phyloP scores from a whole-genome alignment of 768 basidiomycete genomes.

The Gyrodon lividus region DNA sequence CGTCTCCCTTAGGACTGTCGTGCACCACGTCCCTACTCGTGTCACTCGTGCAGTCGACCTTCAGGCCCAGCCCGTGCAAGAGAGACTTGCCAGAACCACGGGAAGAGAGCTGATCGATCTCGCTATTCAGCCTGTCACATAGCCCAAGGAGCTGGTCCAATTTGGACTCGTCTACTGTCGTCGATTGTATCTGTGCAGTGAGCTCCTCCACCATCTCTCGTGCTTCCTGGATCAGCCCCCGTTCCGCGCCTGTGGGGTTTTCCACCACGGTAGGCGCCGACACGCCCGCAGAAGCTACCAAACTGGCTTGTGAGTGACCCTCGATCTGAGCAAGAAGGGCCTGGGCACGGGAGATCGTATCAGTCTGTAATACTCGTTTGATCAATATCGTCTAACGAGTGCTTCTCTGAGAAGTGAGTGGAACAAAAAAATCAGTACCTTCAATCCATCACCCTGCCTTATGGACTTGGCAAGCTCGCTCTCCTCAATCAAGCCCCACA shows the following conservation, averaged over 20 bases:
- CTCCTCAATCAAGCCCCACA: constrained; percentile 86
- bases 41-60: constrained; percentile 29
- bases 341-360: constrained; percentile 36
- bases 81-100: constrained; percentile 39
- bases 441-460: constrained; percentile 45
- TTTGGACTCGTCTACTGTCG: constrained; percentile 50
- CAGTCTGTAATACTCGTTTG: constrained; percentile 2
- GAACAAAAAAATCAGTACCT: constrained; percentile 37
- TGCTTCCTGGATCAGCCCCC: constrained; percentile 49
- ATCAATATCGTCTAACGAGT: too few relatives aligned
- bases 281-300: constrained; percentile 1
- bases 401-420: neutral
- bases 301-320: constrained; percentile 3
- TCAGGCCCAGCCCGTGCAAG: constrained; percentile 46
- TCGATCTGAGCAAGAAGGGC: constrained; percentile 41
- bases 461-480: constrained; percentile 78
- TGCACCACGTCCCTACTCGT: constrained; percentile 32
- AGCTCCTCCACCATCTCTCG: constrained; percentile 54
- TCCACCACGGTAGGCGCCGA: constrained; percentile 5
- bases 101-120: constrained; percentile 50
- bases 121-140: constrained; percentile 66
- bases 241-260: constrained; percentile 3
- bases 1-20: neutral
- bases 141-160: constrained; percentile 68
- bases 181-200: constrained; percentile 50